phyloP scores from a whole-genome alignment of 2,329 filamentous ascomycete species.

The Ambrosiella xylebori region DNA sequence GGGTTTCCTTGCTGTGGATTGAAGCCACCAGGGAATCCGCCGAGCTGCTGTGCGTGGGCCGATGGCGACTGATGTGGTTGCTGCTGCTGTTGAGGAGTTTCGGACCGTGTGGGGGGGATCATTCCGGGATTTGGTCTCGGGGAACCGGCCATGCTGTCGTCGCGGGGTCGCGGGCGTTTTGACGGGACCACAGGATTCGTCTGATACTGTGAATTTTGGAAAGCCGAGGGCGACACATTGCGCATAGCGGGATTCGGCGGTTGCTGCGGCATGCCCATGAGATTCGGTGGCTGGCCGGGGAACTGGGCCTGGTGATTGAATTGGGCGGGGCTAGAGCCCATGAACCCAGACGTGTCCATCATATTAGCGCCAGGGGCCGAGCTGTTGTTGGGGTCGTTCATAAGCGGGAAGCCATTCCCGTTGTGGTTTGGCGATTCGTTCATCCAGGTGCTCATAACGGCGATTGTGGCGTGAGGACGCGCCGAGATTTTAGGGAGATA shows the following conservation, averaged over 20 bases:
- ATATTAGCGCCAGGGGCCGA: slow-evolving; percentile 28
- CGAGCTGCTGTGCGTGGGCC: background rate
- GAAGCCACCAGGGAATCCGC: background rate
- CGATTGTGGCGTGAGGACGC: background rate
- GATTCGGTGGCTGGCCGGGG: slow-evolving; percentile 28
- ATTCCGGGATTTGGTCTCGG: slow-evolving; percentile 59
- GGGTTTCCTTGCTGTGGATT: slow-evolving; percentile 4
- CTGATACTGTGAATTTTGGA: slow-evolving; percentile 62
- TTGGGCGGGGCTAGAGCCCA: slow-evolving; percentile 37
- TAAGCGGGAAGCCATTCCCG: slow-evolving; percentile 50
- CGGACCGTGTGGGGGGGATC: slow-evolving; percentile 69
- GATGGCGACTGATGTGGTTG: slow-evolving; percentile 18
- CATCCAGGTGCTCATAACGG: slow-evolving; percentile 50
- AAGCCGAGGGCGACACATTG: slow-evolving; percentile 57
- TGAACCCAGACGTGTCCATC: slow-evolving; percentile 46
- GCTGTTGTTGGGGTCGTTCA: slow-evolving; percentile 41
- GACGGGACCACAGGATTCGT: slow-evolving; percentile 77
- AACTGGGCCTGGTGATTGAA: slow-evolving; percentile 43
- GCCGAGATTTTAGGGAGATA: background rate
- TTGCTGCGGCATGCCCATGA: slow-evolving; percentile 14
- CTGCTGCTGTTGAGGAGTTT: slow-evolving; percentile 64
- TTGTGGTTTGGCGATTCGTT: slow-evolving; percentile 54
- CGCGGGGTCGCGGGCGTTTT: slow-evolving; percentile 64
- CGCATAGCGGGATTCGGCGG: slow-evolving; percentile 47
- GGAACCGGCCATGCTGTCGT: slow-evolving; percentile 72